Evolutionary conservation across 2,329 filamentous ascomycete species (phyloP).

Genomic region (Aspergillus ibericus): DNA sequence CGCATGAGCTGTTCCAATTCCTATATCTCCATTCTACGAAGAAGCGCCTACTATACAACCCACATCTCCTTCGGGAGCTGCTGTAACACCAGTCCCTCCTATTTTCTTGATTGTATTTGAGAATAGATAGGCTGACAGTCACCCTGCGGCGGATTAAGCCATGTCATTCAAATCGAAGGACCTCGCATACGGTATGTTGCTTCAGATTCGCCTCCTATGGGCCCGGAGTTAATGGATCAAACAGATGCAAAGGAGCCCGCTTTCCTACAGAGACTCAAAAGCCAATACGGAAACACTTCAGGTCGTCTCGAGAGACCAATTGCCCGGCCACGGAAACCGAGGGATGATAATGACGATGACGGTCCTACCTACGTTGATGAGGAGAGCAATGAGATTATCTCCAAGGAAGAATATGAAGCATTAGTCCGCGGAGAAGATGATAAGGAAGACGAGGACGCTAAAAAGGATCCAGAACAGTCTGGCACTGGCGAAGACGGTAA

Average conservation of each 20-base stretch:
- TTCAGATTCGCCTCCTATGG: conserved; percentile 1
- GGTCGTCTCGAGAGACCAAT: conserved; percentile 40
- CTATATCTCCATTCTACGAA: background rate
- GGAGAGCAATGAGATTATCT: conserved; percentile 45
- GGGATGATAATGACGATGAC: conserved; percentile 40
- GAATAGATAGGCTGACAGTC: conserved; percentile 9
- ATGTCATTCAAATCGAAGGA: conserved; percentile 47
- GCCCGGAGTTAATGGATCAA: background rate
- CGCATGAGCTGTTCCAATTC: background rate
- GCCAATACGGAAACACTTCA: conserved; percentile 37
- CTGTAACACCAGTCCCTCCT: background rate
- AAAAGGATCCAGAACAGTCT: conserved; percentile 9
- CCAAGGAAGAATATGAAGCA: conserved; percentile 46
- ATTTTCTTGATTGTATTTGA: background rate
- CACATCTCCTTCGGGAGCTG: background rate
- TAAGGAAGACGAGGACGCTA: conserved; percentile 12
- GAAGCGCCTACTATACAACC: background rate
- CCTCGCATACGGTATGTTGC: conserved; percentile 42
- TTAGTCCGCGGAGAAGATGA: conserved; percentile 32
- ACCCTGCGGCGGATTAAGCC: conserved; percentile 10
- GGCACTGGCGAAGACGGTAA: conserved; percentile 16
- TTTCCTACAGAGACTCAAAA: conserved; percentile 44
- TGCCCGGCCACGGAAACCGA: conserved; percentile 37
- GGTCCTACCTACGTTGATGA: conserved; percentile 47
- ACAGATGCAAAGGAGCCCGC: conserved; percentile 45